Percentiles rank a stretch among this genome's conserved stretches.
Conservation (phyloP, 2,329 filamentous ascomycete genomes). For the Domatiomyces globalis region DNA sequence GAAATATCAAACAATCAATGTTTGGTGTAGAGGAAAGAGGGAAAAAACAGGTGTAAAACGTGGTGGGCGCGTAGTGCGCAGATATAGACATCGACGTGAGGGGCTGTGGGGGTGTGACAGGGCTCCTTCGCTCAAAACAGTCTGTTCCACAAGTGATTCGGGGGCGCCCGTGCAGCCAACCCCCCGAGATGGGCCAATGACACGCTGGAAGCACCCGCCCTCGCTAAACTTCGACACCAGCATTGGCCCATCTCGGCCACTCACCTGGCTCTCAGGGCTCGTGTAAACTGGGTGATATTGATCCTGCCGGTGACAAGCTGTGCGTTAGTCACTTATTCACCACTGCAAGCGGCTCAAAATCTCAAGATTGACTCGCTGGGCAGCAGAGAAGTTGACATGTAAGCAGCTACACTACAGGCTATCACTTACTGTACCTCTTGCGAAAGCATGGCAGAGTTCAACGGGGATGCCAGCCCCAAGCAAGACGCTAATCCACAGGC, state of each 20-base stretch:
- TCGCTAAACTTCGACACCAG: neutral
- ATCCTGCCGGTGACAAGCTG: neutral
- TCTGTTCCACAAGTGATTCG: neutral
- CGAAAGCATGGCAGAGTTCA: slow-evolving; percentile 58
- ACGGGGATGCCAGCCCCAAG: slow-evolving; percentile 72
- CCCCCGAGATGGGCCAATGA: neutral
- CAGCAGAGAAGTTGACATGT: too few relatives aligned
- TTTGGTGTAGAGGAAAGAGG: slow-evolving; percentile 11
- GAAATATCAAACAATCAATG: slow-evolving; percentile 24
- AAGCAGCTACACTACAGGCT: too few relatives aligned
- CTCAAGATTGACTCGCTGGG: neutral
- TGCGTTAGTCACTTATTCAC: neutral
- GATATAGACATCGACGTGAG: neutral
- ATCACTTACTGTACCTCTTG: slow-evolving; percentile 24
- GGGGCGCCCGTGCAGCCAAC: neutral
- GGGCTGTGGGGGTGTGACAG: neutral
- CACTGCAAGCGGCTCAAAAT: neutral
- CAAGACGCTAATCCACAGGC: slow-evolving; percentile 92
- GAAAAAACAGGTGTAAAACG: slow-evolving; percentile 2
- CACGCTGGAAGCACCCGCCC: neutral
- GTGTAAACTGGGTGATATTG: neutral
- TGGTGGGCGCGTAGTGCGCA: slow-evolving; percentile 3
- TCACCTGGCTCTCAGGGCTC: neutral
- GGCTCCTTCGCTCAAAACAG: neutral
- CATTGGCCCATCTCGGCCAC: neutral